Base-by-base conservation (phyloP, 805 yeast species). In the Candida bentonensis region DNA sequence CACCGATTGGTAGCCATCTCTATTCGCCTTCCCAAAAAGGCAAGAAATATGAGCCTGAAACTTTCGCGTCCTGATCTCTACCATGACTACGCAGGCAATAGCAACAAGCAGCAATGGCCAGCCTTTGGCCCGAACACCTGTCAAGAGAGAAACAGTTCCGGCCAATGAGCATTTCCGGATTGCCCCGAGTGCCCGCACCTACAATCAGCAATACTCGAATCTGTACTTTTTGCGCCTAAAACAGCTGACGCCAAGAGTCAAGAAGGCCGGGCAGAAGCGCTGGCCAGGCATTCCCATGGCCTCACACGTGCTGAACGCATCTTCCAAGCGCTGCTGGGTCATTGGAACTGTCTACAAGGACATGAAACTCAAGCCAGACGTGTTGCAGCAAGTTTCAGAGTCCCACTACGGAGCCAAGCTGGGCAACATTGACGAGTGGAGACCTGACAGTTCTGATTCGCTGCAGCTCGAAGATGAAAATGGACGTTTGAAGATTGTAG, bases 401-500 rank as follows among this genome's bases (percentile, higher is more conserved):
- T 49, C 21, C 4, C 59, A 53, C 27, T 59, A 56, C 49, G 50
- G 71, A 13, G 54, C 52, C 42, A 60, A 62, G 26, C 73, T 67
- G 2, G 62, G 44, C 49, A 56, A 51, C 53, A 46, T 60, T 43
- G 54, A 65, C 4, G 60, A 76, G 23, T 81, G 80, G 48, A 64
- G 64, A 23, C 63, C 64, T 3, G 61, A 52, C 5, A 59, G 17
- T 4, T 39, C 73, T 15, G 84, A 79, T 55, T 73, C 70, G 50
- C 56, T 83, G 22, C 76, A 79, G 79, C 59, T 92, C 27, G 97
- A 92, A 60, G 98, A 92, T 62, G 96, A 87, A 55, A 78, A 87
- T 45, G 98, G 98, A 2, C 68, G 98, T 42, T 79, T 94, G 4
- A 59, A 76, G 25, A 63, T 92, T 21, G 78, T 74, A 42, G 88